These are phyloP conservation scores for Nemania sp. DNA, from an alignment of 2,329 filamentous ascomycete species.

Conservation along the genomic window DNA sequence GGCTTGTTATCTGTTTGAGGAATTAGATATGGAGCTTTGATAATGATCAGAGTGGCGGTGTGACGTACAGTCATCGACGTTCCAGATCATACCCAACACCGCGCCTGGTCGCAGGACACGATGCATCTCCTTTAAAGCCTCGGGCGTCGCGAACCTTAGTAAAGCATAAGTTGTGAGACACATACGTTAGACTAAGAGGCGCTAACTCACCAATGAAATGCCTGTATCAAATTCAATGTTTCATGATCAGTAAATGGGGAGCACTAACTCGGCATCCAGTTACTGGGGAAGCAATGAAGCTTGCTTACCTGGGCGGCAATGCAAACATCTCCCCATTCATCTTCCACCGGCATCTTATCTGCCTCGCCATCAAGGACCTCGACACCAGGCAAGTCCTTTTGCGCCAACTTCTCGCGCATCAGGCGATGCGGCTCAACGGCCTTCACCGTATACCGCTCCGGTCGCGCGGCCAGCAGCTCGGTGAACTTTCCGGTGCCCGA, in stretches of 20 bases:
- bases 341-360: constrained; percentile 56
- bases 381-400: constrained; percentile 61
- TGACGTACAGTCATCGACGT: constrained; percentile 67
- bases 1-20: constrained; percentile 64
- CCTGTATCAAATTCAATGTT: constrained; percentile 29
- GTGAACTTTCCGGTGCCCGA: constrained; percentile 75
- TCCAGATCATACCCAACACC: constrained; percentile 71
- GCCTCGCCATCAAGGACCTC: constrained; percentile 61
- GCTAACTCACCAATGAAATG: constrained; percentile 55
- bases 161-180: constrained; percentile 6
- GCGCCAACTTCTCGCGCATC: constrained; percentile 65
- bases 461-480: constrained; percentile 59
- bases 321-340: constrained; percentile 65
- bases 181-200: background rate
- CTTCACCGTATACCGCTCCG: constrained; percentile 62
- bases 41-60: background rate
- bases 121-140: constrained; percentile 67
- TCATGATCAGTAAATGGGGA: constrained; percentile 16
- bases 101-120: constrained; percentile 64
- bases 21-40: constrained; percentile 9
- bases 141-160: constrained; percentile 68
- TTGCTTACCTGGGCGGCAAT: constrained; percentile 65
- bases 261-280: background rate
- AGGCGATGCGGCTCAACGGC: constrained; percentile 66
- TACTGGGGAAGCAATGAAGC: background rate